Conservation (phyloP, 2,329 filamentous ascomycete genomes). For the Ophiostoma novo-ulmi region DNA sequence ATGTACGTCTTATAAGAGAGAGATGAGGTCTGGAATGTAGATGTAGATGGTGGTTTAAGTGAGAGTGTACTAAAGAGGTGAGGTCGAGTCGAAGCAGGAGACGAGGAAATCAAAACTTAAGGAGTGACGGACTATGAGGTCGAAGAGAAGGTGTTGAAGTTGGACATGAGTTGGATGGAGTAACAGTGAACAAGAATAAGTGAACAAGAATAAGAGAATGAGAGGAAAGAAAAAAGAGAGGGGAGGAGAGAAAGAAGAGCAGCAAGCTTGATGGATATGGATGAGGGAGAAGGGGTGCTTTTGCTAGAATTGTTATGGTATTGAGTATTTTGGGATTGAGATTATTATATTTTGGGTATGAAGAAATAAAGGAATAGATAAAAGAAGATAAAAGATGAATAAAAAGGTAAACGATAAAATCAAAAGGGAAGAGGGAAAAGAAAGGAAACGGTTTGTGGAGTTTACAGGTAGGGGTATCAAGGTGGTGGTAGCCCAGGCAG, state of each 20-base stretch:
- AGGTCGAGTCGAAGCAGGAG: constrained; percentile 15
- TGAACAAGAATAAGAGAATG: constrained; percentile 10
- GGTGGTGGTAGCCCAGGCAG: constrained; percentile 24
- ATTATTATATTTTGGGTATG: background rate
- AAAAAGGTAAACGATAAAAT: background rate
- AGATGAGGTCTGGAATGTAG: constrained; percentile 5
- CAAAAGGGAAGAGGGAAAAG: background rate
- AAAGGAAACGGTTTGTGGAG: constrained; percentile 26
- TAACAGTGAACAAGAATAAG: background rate
- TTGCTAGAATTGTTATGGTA: constrained; percentile 16
- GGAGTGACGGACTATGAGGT: constrained; percentile 23
- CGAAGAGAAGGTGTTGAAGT: constrained; percentile 9
- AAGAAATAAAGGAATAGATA: background rate
- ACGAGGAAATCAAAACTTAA: constrained; percentile 24
- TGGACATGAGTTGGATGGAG: background rate
- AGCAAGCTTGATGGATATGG: constrained; percentile 15
- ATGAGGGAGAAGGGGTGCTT: constrained; percentile 23
- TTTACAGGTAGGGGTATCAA: background rate
- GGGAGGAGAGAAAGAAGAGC: background rate
- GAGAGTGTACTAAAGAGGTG: background rate
- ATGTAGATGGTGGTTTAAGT: background rate
- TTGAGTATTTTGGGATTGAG: background rate
- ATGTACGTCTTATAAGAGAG: background rate
- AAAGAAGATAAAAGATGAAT: background rate
- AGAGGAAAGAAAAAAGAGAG: constrained; percentile 14